Evolutionary conservation across 257 asterid genomes (phyloP), one percentile per base, ranked within the genome.

Genomic region (Solanum pinnatisectum): DNA sequence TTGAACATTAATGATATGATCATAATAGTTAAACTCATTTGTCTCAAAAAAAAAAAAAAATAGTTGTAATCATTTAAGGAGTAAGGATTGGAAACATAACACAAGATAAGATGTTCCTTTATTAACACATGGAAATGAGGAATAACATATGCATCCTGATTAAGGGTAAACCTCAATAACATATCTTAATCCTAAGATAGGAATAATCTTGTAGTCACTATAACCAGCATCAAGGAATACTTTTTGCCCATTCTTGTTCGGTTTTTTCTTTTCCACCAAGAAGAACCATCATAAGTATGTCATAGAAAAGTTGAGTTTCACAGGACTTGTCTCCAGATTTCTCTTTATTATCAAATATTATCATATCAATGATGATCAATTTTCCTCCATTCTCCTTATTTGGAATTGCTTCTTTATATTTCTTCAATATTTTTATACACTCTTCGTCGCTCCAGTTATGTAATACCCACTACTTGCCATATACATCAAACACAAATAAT

Each of bases 341-440:
- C 0, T 13, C 1, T 9, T 40, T 40, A 40, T 40, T 9, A 40
- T 40, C 12, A 0, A 8, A 8, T 9, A 40, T 40, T 10, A 10
- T 3, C 13, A 42, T 42, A 9, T 42, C 46, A 10, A 42, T 42
- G 10, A 87, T 85, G 3, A 88, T 90, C n/a, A 88, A 52, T 32
- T 86, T 86, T 27, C 90, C 90, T 39, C 88, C 83, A 6, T 83
- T 83, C 22, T 74, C 87, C 25, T 85, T 85, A 27, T 15, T 88
- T 40, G 88, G 59, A 25, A 90, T 86, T 70, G 90, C 86, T 67
- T 88, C 87, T 78, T 85, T 85, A 14, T 87, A 88, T n/a, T 88
- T 88, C 65, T 42, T 88, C 6, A 88, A 65, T 88, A 88, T 44
- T 63, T 88, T 40, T 3, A 88, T 52, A n/a, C 65, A 44, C 0